Base-by-base conservation (phyloP, 108 stramenopile species). In the Skeletonema tropicum region DNA sequence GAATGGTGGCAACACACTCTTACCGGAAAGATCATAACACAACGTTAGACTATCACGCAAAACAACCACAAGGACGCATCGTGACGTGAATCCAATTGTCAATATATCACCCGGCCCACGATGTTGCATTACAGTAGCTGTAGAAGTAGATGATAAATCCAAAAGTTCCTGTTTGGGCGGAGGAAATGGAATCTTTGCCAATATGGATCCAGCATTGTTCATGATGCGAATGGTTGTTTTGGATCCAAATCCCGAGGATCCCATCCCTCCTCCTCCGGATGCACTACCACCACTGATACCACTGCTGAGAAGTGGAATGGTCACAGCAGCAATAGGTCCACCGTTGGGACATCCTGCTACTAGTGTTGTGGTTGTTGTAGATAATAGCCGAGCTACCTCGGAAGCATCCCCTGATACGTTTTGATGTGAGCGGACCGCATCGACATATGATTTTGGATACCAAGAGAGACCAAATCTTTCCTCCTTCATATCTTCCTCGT, bases 341-440 rank as follows among this genome's bases (percentile, higher is more conserved):
- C 93, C 93, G 63, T 92, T 79, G n/a, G 89, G 88, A 86, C 91
- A 94, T 15, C 87, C 90, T 8, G 83, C 88, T 15, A 92, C 88
- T 25, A 87, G 75, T 7, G 93, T 94, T 29, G 82, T 75, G 0
- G 93, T 94, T 8, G 93, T 83, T 32, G 83, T 86, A 57, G 85
- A 76, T 49, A 91, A 62, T 9, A 90, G 61, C 65, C 88, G 78
- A 21, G 76, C 71, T 6, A 93, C 60, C 49, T 89, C 88, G 17
- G 79, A 25, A 5, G 52, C 21, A 45, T 45, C 42, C 14, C 42
- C 42, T 45, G 72, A 70, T 52, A 42, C 74, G 68, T 48, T 84
- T 75, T 66, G 66, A 49, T 64, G 72, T 23, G 68, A 46, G 25
- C 73, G 68, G 17, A 75, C 65, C 14, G 57, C 74, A 35, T 79